Evolutionary conservation across 2,329 filamentous ascomycete species (phyloP), one percentile per base, ranked within the genome.

Genomic region (Cladosporium oxysporum): DNA sequence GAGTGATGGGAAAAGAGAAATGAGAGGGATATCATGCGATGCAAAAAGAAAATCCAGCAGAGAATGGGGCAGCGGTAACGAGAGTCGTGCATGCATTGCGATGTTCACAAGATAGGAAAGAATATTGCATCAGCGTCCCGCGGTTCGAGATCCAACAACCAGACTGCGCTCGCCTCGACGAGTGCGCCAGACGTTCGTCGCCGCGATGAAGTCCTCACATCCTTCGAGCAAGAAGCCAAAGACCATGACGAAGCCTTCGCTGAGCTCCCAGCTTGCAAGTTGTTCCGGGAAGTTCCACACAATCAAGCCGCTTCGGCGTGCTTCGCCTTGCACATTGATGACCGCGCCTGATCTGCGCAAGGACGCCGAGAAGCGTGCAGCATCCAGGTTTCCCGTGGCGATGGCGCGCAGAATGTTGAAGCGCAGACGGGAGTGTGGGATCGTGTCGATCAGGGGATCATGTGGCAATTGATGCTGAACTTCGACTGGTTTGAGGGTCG

Each of bases 241-340:
- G 59, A 74, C 75, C 31, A 68, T 68, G 60, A 77, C 69, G 69
- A 83, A 83, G 1, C 73, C 71, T 60, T 78, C 75, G 0, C 76
- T 81, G 4, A 82, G 69, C 69, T 83, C 81, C 81, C 80, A 83
- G 49, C 77, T 78, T 5, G 71, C 66, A 2, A 75, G 64, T 31
- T 74, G 66, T 75, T 80, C 82, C 11, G 80, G 79, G 23, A 78
- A 74, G 12, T 73, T 73, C 80, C 80, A 82, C 12, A 78, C 76
- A 5, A 79, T 66, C 52, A 78, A 21, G 6, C 76, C 77, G 29
- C 69, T 64, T 35, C 74, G 70, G 49, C 70, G 67, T 67, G 69
- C 71, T 26, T 66, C 64, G 10, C 69, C 73, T 21, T 71, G 62
- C 21, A 70, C 47, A 23, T 70, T 65, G 29, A 71, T 64, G 14